Evolutionary conservation across 2,329 filamentous ascomycete species (phyloP).

Genomic region (Fusarium sp.): DNA sequence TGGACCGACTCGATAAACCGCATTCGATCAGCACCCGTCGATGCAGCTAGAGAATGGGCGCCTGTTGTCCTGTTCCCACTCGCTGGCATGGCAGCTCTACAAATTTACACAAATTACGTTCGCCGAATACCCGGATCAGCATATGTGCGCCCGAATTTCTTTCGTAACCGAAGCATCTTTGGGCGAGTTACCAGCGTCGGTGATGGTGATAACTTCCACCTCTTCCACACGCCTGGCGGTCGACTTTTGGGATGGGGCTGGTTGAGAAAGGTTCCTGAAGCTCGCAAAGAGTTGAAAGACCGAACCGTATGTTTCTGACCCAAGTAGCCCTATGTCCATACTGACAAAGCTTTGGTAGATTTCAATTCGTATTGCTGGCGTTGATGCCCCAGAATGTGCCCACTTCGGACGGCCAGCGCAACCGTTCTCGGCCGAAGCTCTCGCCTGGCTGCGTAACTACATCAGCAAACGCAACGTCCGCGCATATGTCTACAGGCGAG

Average conservation of each 20-base stretch:
- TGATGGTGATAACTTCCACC: constrained; percentile 93
- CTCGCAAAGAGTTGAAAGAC: constrained; percentile 74
- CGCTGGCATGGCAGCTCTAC: constrained; percentile 50
- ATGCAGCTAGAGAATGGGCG: constrained; percentile 52
- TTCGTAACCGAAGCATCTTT: constrained; percentile 79
- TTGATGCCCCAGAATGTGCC: constrained; percentile 91
- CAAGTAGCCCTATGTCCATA: neutral
- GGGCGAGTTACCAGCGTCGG: constrained; percentile 93
- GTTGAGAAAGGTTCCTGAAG: constrained; percentile 77
- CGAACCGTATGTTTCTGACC: constrained; percentile 70
- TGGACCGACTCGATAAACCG: constrained; percentile 52
- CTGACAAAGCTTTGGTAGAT: constrained; percentile 64
- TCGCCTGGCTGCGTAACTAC: constrained; percentile 80
- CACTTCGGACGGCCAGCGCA: constrained; percentile 93
- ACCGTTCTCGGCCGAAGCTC: constrained; percentile 82
- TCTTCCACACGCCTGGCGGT: constrained; percentile 96
- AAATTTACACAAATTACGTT: constrained; percentile 78
- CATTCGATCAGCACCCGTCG: constrained; percentile 42
- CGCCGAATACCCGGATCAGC: constrained; percentile 82
- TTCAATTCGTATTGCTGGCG: constrained; percentile 85
- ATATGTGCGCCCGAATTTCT: constrained; percentile 78
- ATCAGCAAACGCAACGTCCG: constrained; percentile 78
- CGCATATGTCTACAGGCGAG: constrained; percentile 81
- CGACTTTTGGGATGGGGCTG: constrained; percentile 90
- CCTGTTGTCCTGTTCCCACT: constrained; percentile 51